phyloP scores from a whole-genome alignment of 148 eudicot genomes.

The Vaccinium darrowii region DNA sequence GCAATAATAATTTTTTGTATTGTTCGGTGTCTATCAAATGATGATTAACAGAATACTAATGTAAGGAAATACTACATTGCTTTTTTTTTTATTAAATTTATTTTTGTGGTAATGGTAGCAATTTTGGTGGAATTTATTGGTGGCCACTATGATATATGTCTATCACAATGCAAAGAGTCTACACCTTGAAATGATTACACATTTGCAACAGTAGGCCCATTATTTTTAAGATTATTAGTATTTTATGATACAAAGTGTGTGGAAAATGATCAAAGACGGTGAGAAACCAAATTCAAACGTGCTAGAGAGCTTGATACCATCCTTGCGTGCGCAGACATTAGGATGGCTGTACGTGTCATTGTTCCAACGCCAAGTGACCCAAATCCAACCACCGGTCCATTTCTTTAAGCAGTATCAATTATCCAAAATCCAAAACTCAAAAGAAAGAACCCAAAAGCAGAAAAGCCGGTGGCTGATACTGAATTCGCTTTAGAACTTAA shows the following conservation, averaged over 20 bases:
- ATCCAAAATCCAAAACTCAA: neutral
- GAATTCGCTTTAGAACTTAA: neutral
- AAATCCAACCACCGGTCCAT: neutral
- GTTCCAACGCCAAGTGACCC: neutral
- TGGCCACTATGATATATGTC: neutral
- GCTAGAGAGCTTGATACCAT: neutral
- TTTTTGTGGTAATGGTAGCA: too few species aligned
- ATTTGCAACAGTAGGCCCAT: neutral
- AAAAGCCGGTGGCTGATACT: neutral
- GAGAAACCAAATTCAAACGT: neutral
- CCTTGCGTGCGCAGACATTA: neutral
- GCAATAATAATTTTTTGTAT: too few species aligned
- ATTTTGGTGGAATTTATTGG: neutral
- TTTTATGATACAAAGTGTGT: neutral
- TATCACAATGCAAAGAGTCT: neutral
- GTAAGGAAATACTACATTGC: too few species aligned
- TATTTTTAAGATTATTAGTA: neutral
- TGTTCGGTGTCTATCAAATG: too few species aligned
- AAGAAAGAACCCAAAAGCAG: constrained; percentile 3
- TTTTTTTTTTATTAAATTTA: too few species aligned
- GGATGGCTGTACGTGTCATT: neutral
- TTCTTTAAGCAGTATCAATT: neutral
- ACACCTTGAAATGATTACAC: neutral
- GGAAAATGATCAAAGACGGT: neutral
- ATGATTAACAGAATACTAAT: too few species aligned